phyloP scores from a whole-genome alignment of 1,139 yeast genomes.

The Barnettozyma hawaiiensis region DNA sequence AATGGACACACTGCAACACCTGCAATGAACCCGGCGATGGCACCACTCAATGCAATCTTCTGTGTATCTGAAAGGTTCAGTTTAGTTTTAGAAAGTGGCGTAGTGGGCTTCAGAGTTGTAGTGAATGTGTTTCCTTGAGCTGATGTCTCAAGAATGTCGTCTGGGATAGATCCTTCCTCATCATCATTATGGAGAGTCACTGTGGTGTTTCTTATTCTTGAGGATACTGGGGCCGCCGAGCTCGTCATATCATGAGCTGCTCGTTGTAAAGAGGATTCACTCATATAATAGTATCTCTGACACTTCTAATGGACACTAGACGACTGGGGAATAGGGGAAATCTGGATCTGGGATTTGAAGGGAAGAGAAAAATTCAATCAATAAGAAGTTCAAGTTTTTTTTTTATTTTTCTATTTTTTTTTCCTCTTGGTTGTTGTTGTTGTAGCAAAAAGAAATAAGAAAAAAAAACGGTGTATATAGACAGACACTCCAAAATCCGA shows the following conservation, averaged over 20 bases:
- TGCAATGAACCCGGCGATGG: slow-evolving; percentile 84
- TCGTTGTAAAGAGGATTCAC: background rate
- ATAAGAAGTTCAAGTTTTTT: too few species aligned
- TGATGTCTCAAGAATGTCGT: slow-evolving; percentile 8
- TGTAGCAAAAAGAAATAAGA: too few species aligned
- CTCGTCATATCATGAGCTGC: background rate
- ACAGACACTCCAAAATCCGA: too few species aligned
- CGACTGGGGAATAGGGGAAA: too few species aligned
- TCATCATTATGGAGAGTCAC: background rate
- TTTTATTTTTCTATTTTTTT: too few species aligned
- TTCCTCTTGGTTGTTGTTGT: too few species aligned
- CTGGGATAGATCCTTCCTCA: slow-evolving; percentile 4
- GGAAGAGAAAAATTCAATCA: too few species aligned
- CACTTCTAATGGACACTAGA: too few species aligned
- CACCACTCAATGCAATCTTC: slow-evolving; percentile 71
- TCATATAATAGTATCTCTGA: slow-evolving; percentile 3
- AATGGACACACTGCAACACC: slow-evolving; percentile 91
- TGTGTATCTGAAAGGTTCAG: slow-evolving; percentile 31
- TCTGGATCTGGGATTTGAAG: too few species aligned
- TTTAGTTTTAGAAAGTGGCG: slow-evolving; percentile 7
- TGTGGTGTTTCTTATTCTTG: background rate
- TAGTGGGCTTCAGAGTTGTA: slow-evolving; percentile 7
- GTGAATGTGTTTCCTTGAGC: slow-evolving; percentile 11
- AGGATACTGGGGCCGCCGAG: background rate
- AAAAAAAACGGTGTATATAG: too few species aligned